These are phyloP conservation scores for Afroboletus lepidellus DNA, from an alignment of 1,284 basidiomycete genomes.

Conservation along the genomic window DNA sequence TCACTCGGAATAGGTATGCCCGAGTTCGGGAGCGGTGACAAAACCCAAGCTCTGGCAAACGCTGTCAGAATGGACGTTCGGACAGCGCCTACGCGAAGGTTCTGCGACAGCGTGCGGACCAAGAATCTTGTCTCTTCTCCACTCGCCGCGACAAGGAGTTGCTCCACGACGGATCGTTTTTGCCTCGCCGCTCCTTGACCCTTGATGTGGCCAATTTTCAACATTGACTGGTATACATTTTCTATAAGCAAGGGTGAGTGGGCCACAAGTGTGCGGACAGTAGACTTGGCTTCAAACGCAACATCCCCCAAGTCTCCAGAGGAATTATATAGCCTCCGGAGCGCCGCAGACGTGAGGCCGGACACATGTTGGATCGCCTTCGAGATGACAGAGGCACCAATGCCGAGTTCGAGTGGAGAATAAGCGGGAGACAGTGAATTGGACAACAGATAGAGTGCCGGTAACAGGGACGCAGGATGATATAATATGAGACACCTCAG, in stretches of 20 bases:
- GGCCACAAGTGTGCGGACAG: constrained; percentile 71
- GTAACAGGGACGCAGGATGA: constrained; percentile 70
- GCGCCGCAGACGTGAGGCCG: constrained; percentile 65
- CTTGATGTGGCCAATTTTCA: constrained; percentile 65
- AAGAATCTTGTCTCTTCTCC: constrained; percentile 89
- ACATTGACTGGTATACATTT: constrained; percentile 63
- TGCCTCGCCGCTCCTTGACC: constrained; percentile 74
- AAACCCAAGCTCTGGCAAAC: constrained; percentile 76
- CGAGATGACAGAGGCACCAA: constrained; percentile 75
- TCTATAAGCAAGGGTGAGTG: constrained; percentile 68
- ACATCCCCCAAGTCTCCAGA: constrained; percentile 82
- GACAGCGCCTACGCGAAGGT: constrained; percentile 87
- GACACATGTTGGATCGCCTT: constrained; percentile 83
- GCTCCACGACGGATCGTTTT: constrained; percentile 80
- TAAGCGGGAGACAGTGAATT: constrained; percentile 85
- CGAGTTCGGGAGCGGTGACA: constrained; percentile 47
- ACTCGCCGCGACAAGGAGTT: constrained; percentile 77
- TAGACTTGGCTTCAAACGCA: constrained; percentile 80
- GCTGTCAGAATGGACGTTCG: constrained; percentile 81
- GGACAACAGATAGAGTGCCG: constrained; percentile 87
- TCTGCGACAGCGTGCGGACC: constrained; percentile 77
- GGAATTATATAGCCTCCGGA: constrained; percentile 65
- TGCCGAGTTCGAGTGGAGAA: constrained; percentile 70
- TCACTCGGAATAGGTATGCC: constrained; percentile 21
- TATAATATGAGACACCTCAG: constrained; percentile 69